These are phyloP conservation scores for Hypoxylon sp. DNA, from an alignment of 2,329 filamentous ascomycete genomes.

Conservation along the genomic window DNA sequence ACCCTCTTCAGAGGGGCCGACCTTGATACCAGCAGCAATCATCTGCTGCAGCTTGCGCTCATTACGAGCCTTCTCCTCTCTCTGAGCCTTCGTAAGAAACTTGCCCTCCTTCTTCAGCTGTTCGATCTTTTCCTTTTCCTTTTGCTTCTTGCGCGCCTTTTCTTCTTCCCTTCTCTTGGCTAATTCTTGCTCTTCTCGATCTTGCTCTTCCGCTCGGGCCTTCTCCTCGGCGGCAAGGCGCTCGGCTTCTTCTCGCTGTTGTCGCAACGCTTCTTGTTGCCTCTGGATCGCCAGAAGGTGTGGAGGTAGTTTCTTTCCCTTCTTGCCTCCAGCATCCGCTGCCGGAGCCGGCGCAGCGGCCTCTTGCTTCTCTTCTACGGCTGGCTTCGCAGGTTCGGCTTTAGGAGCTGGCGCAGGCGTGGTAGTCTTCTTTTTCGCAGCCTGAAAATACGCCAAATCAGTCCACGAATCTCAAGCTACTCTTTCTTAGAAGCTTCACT, in stretches of 20 bases:
- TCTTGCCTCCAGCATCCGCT: conserved; percentile 68
- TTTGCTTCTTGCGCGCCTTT: conserved; percentile 83
- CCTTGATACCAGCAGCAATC: conserved; percentile 80
- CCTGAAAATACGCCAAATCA: conserved; percentile 59
- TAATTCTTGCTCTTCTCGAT: conserved; percentile 74
- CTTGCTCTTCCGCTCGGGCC: conserved; percentile 73
- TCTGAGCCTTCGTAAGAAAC: conserved; percentile 87
- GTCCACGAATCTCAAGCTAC: not conserved
- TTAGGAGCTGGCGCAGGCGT: conserved; percentile 64
- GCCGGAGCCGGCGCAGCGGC: conserved; percentile 55
- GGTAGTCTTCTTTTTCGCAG: conserved; percentile 83
- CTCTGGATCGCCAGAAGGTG: conserved; percentile 80
- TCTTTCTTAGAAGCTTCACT: conserved; percentile 16
- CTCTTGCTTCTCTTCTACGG: conserved; percentile 62
- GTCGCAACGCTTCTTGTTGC: conserved; percentile 82
- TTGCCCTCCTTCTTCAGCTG: conserved; percentile 90
- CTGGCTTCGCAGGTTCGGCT: conserved; percentile 66
- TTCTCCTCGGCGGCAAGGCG: conserved; percentile 71
- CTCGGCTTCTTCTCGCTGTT: conserved; percentile 72
- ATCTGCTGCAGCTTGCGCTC: conserved; percentile 87
- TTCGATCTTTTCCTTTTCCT: conserved; percentile 86
- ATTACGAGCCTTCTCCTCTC: conserved; percentile 81
- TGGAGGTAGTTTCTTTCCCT: conserved; percentile 90
- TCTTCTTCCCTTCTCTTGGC: conserved; percentile 76
- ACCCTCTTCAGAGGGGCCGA: conserved; percentile 68